phyloP scores from a whole-genome alignment of 371 early-diverging fungal species.

The Lichtheimia corymbifera region DNA sequence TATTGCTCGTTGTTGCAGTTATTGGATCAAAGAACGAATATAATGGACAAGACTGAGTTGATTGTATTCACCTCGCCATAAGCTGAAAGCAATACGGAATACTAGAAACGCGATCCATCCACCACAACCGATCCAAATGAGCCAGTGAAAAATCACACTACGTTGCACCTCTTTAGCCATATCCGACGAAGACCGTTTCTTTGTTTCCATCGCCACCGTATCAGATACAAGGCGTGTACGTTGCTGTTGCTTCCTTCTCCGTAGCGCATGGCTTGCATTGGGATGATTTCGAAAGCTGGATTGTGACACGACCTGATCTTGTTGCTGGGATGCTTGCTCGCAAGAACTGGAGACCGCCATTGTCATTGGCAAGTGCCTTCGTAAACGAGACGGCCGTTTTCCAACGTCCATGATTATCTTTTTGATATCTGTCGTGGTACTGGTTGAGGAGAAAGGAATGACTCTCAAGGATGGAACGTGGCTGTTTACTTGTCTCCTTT shows the following conservation, averaged over 20 bases:
- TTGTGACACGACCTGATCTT: conserved; percentile 3
- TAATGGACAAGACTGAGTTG: conserved; percentile 8
- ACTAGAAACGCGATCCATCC: conserved; percentile 7
- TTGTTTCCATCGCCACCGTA: not conserved
- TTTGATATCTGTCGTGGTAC: too few species aligned
- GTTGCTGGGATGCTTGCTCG: not conserved
- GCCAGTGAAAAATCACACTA: not conserved
- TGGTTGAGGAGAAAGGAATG: too few species aligned
- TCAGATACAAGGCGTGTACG: not conserved
- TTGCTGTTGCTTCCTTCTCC: conserved; percentile 3
- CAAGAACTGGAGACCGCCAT: not conserved
- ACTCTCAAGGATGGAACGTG: too few species aligned
- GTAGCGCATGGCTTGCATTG: not conserved
- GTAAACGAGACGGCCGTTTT: conserved; percentile 8
- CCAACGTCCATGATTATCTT: conserved; percentile 2
- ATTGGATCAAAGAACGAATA: conserved; percentile 3
- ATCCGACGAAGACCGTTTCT: not conserved
- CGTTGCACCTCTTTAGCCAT: not conserved
- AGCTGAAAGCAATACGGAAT: conserved; percentile 3
- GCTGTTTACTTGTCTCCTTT: too few species aligned
- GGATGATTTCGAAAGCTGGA: conserved; percentile 7
- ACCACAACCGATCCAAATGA: conserved; percentile 10
- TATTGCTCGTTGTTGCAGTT: too few species aligned
- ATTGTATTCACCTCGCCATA: conserved; percentile 6
- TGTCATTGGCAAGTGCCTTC: conserved; percentile 8